Evolutionary conservation across 352 stramenopile species (phyloP), one percentile per base, ranked within the genome.

Genomic region (Globisporangium viniferum): DNA sequence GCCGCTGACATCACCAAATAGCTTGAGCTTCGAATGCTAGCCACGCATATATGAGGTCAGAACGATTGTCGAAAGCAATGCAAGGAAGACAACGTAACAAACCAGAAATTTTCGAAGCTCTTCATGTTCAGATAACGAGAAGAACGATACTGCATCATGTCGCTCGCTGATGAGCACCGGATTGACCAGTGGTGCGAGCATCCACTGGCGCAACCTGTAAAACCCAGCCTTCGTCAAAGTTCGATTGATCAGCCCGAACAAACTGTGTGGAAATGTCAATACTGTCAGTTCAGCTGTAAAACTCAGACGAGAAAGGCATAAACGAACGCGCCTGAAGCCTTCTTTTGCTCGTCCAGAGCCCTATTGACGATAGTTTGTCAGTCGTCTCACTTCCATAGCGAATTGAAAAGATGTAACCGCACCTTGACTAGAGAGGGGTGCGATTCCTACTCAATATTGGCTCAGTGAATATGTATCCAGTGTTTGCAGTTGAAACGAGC

Each of bases 341-440:
- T 95, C 88, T 72, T 94, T 96, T 5, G 85, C 78, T 70, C 81
- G 76, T n/a, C 86, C 88, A 64, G 70, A 77, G 44, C 80, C 80
- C 86, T 94, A 27, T 14, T 10, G 22, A 27, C 46, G 33, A 75
- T 36, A 59, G 44, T 55, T 51, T 39, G 12, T n/a, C 14, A 29
- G 54, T 53, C 46, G 22, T 59, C 15, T n/a, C 48, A 12, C 6
- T 10, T 27, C 1, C 36, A 55, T 0, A n/a, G 20, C 10, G 18
- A 33, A 22, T 10, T 35, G 36, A 1, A 36, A 9, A 29, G 5
- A 31, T 14, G 3, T 49, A 10, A 15, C 3, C 41, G 27, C 57
- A 94, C 88, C 77, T 93, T 94, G 35, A 94, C 69, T 5, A 92
- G 71, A 15, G 82, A 94, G 14, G 87, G 87, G 62, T 96, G 88